These are phyloP conservation scores for Penicillium simplicissimum DNA, from an alignment of 495 filamentous ascomycete species.

Conservation along the genomic window DNA sequence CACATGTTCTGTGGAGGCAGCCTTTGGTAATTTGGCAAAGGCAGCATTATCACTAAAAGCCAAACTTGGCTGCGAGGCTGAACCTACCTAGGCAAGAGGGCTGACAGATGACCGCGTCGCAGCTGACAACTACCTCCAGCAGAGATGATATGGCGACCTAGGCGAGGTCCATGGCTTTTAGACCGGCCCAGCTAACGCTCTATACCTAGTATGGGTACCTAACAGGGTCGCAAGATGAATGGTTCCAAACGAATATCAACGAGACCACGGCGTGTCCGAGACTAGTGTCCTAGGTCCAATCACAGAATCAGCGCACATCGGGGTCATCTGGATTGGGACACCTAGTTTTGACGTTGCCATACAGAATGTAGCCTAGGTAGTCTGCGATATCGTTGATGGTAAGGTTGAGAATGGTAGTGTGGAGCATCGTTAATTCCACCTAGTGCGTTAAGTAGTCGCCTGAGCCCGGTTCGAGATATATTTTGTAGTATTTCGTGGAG, in stretches of 20 bases:
- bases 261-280: constrained; percentile 76
- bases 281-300: constrained; percentile 67
- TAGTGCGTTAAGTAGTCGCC: too few species aligned
- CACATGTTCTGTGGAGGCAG: constrained; percentile 63
- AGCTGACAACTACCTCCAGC: constrained; percentile 58
- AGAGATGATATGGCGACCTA: constrained; percentile 52
- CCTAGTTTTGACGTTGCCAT: too few species aligned
- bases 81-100: constrained; percentile 74
- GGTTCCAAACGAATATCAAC: constrained; percentile 75
- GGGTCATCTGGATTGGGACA: constrained; percentile 50
- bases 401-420: too few species aligned
- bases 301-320: constrained; percentile 68
- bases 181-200: constrained; percentile 60
- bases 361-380: too few species aligned
- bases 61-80: constrained; percentile 64
- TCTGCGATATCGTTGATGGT: too few species aligned
- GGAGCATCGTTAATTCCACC: too few species aligned
- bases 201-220: constrained; percentile 46
- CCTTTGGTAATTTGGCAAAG: constrained; percentile 66
- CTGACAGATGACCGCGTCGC: constrained; percentile 61
- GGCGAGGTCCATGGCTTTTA: constrained; percentile 49
- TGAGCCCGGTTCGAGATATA: too few species aligned
- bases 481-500: too few species aligned
- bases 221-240: constrained; percentile 71
- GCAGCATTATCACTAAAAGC: constrained; percentile 68